phyloP scores from a whole-genome alignment of 1,284 basidiomycete species.

The Ganoderma sp. region DNA sequence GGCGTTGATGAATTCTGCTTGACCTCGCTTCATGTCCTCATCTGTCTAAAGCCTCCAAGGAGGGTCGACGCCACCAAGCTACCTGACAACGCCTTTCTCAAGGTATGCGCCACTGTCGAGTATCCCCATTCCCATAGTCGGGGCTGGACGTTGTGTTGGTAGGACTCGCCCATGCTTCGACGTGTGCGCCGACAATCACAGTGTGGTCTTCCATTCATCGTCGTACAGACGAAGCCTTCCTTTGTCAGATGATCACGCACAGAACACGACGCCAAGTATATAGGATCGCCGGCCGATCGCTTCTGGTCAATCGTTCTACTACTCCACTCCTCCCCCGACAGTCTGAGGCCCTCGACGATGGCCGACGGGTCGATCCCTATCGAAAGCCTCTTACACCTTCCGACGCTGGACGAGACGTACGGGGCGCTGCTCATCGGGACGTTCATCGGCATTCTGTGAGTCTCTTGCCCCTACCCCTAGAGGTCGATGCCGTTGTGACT shows the following conservation, averaged over 20 bases:
- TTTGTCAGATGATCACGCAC: background rate
- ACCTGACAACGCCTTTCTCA: background rate
- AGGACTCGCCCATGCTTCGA: background rate
- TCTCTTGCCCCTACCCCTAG: background rate
- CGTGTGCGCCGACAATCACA: background rate
- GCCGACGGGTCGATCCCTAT: background rate
- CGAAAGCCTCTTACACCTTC: background rate
- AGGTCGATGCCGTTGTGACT: background rate
- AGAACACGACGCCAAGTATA: background rate
- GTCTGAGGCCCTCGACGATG: background rate
- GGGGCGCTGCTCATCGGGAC: slow-evolving; percentile 8
- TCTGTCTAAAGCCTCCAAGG: background rate
- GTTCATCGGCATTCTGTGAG: slow-evolving; percentile 11
- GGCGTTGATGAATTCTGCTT: background rate
- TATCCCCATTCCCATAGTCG: background rate
- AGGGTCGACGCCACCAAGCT: background rate
- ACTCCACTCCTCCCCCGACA: background rate
- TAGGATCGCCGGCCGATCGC: background rate
- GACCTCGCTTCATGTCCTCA: background rate
- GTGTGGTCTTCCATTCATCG: slow-evolving; percentile 2
- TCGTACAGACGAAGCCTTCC: background rate
- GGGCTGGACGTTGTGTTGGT: background rate
- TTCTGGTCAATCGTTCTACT: background rate
- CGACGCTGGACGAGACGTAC: slow-evolving; percentile 11
- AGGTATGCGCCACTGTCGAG: background rate